Percentiles rank a stretch among this genome's conserved stretches.
Evolutionary conservation across 495 filamentous ascomycete genomes (phyloP).

Genomic region (Annulohypoxylon moriforme): DNA sequence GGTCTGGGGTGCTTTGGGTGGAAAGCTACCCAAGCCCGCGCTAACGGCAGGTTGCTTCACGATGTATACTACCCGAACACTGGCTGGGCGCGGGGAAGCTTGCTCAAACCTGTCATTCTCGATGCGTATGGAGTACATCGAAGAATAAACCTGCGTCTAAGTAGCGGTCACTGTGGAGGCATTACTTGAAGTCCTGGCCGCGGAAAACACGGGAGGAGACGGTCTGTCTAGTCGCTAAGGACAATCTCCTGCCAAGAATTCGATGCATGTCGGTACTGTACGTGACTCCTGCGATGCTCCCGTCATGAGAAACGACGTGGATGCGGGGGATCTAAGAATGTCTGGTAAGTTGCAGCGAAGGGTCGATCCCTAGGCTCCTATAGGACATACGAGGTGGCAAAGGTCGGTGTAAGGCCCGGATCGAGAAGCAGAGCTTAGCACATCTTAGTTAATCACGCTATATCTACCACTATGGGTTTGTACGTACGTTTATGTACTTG

Average conservation of each 20-base stretch:
- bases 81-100: constrained; percentile 18
- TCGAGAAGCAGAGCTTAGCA: constrained; percentile 6
- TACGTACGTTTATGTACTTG: constrained; percentile 18
- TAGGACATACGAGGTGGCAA: constrained; percentile 10
- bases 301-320: constrained; percentile 9
- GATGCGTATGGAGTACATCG: constrained; percentile 3
- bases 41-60: constrained; percentile 6
- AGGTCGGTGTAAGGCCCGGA: constrained; percentile 6
- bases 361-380: constrained; percentile 17
- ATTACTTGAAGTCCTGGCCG: constrained; percentile 12
- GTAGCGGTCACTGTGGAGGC: constrained; percentile 1
- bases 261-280: constrained; percentile 37
- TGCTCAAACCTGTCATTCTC: constrained; percentile 1
- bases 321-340: constrained; percentile 6
- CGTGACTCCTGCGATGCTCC: constrained; percentile 16
- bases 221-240: constrained; percentile 8
- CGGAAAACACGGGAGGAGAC: constrained; percentile 38
- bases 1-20: constrained; percentile 2
- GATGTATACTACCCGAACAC: neutral
- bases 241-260: constrained; percentile 29
- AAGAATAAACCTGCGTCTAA: constrained; percentile 5
- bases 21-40: constrained; percentile 9
- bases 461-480: constrained; percentile 3
- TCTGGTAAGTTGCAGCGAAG: constrained; percentile 9
- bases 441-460: constrained; percentile 10